These are phyloP conservation scores for Aureobasidium pullulans DNA, from an alignment of 2,329 filamentous ascomycete species.

Conservation along the genomic window DNA sequence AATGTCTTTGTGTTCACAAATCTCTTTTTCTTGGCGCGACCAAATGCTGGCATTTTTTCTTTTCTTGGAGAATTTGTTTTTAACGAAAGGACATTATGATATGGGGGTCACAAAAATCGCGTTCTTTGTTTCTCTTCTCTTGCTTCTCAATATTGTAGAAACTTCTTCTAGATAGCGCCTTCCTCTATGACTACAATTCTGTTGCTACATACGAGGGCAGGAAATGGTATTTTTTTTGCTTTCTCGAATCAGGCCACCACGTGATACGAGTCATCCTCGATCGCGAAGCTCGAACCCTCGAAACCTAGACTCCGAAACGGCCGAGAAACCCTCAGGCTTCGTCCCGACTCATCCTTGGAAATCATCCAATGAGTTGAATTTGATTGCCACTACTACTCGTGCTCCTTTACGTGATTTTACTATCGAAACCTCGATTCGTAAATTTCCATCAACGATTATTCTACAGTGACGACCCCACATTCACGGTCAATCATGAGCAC, in stretches of 20 bases:
- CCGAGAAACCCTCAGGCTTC: not conserved
- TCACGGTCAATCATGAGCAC: not conserved
- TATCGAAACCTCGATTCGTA: too few species aligned
- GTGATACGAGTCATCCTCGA: not conserved
- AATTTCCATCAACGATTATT: too few species aligned
- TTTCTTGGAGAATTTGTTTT: not conserved
- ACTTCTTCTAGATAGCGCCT: not conserved
- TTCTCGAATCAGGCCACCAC: not conserved
- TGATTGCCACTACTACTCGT: not conserved
- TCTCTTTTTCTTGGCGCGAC: not conserved
- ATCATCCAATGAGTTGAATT: not conserved
- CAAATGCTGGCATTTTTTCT: not conserved
- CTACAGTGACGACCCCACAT: too few species aligned
- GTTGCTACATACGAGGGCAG: not conserved
- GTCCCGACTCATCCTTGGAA: not conserved
- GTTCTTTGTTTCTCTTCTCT: not conserved
- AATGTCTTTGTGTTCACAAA: not conserved
- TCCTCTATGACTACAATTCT: not conserved
- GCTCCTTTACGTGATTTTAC: not conserved
- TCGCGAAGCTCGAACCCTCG: not conserved
- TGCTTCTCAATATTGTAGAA: not conserved
- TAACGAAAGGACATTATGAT: conserved; percentile 1
- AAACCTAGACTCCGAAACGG: not conserved
- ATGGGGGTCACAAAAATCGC: not conserved
- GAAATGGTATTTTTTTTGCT: not conserved